Base-by-base conservation (phyloP, 208 protist genomes). In the Trichomonas gallinae region DNA sequence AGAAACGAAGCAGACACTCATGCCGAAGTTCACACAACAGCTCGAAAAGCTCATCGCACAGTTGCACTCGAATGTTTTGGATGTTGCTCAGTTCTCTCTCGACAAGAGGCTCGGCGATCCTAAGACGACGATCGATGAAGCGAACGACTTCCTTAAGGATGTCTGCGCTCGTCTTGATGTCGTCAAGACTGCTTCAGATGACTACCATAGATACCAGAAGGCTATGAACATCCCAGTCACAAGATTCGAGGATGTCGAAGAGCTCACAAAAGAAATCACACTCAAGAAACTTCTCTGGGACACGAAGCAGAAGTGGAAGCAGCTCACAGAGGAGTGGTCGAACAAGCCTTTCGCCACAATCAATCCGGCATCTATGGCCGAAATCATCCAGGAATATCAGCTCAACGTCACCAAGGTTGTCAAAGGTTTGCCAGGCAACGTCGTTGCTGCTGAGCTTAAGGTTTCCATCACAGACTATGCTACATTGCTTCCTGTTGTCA, bases 201-300 rank as follows among this genome's bases (percentile, higher is more conserved):
- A 93, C 51, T 93, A 93, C 46, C 42, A 93, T 26, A 51, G 17
- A 51, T 93, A 93, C 51, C 87, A 93, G 45, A 93, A 42, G 46
- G 44, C 44, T 48, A 93, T 93, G 87, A 93, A 93, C 46, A 48
- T 93, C n/a, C 40, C 42, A 38, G 87, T 93, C n/a, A 93, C 87
- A 23, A 34, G 44, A 93, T 93, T 93, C 34, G 87, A 93, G n/a
- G 87, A 93, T 93, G 44, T 93, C 44, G 44, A 93, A 93, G 87
- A 93, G 36, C 31, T 93, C 8, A 93, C 42, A 10, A 93, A 93
- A 36, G 44, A 93, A 34, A 93, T 93, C n/a, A 93, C 40, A 48
- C 31, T 93, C 17, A 93, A 93, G 87, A 93, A 93, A 0, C 31
- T 93, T 34, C 31, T 93, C 6, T 93, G 87, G 87, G 87, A 93